Conservation (phyloP, 305 asterid genomes). For the Ilex paraguariensis region DNA sequence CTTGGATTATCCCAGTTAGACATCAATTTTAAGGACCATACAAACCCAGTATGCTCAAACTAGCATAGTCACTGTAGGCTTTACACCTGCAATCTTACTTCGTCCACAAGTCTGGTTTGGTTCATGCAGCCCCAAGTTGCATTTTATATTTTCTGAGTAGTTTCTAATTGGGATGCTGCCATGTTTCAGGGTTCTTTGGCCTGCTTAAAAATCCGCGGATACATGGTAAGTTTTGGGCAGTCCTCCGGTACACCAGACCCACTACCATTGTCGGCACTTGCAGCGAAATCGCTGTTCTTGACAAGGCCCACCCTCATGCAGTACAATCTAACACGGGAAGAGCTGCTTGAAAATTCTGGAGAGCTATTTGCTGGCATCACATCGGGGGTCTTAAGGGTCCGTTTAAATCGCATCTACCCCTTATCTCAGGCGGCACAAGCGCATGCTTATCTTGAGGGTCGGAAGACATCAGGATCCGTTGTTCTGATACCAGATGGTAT, state of each 20-base stretch:
- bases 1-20: background rate
- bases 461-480: conserved; percentile 72
- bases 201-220: conserved; percentile 72
- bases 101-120: background rate
- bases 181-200: conserved; percentile 70
- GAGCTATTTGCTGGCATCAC: conserved; percentile 59
- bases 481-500: conserved; percentile 54
- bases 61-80: background rate
- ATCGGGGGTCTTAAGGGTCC: conserved; percentile 51
- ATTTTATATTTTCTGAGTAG: background rate
- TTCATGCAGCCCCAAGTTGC: background rate
- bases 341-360: conserved; percentile 59
- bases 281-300: conserved; percentile 66
- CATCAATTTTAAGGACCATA: background rate
- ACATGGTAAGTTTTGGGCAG: conserved; percentile 85
- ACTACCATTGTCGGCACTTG: conserved; percentile 50
- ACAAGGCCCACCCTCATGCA: conserved; percentile 76
- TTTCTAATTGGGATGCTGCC: background rate
- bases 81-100: background rate
- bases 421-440: conserved; percentile 78
- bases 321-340: too few species aligned
- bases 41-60: background rate
- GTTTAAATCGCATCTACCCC: conserved; percentile 62
- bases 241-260: conserved; percentile 78
- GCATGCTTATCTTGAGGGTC: conserved; percentile 65